phyloP scores from a whole-genome alignment of 2,329 filamentous ascomycete genomes.

The Apiospora aurea region DNA sequence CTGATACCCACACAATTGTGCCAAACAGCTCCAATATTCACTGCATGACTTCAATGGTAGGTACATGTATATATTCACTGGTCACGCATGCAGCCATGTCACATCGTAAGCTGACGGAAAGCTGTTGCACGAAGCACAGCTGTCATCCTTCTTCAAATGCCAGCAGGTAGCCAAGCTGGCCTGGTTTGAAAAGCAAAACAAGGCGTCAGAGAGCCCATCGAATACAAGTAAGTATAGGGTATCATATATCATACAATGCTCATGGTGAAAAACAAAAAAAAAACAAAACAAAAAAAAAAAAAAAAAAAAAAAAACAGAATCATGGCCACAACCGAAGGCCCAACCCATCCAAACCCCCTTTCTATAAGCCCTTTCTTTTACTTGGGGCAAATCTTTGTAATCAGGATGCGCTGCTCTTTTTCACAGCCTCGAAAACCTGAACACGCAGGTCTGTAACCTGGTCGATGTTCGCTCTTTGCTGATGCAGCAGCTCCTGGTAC shows the following conservation, averaged over 20 bases:
- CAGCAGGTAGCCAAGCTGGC: background rate
- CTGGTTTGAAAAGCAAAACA: background rate
- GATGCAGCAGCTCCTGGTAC: slow-evolving; percentile 64
- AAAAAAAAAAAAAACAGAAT: background rate
- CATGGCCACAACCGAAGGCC: background rate
- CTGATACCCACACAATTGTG: background rate
- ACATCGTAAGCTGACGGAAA: slow-evolving; percentile 12
- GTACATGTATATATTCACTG: background rate
- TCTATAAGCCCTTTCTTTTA: background rate
- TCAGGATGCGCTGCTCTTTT: slow-evolving; percentile 32
- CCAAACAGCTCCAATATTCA: background rate
- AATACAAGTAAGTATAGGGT: background rate
- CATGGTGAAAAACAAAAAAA: background rate
- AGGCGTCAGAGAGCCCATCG: background rate
- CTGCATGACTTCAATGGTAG: background rate
- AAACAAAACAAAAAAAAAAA: too few relatives aligned
- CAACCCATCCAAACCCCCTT: background rate
- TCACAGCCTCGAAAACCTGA: slow-evolving; percentile 48
- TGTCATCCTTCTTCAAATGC: background rate
- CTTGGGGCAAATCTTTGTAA: background rate
- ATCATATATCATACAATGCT: slow-evolving; percentile 13
- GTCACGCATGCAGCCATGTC: background rate
- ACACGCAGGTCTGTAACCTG: slow-evolving; percentile 53
- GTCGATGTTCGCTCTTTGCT: slow-evolving; percentile 65
- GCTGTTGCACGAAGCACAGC: background rate